Base-by-base conservation (phyloP, 495 filamentous ascomycete species). In the Penicillium paxilli region DNA sequence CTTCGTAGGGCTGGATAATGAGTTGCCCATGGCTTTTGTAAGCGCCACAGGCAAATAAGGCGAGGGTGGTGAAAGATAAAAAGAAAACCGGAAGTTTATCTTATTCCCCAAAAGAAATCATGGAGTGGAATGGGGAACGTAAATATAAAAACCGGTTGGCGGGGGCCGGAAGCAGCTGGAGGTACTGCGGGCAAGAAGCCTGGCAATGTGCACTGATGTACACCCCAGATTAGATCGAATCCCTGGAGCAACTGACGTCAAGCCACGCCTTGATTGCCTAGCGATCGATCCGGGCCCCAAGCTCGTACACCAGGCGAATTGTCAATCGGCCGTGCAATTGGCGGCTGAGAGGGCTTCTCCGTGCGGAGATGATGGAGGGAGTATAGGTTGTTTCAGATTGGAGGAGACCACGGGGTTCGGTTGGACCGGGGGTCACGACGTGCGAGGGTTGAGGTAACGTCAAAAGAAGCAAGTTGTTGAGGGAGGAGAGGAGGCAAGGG, bases 1-100 rank as follows among this genome's bases (percentile, higher is more conserved):
- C 65, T 63, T 71, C 37, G 59, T 66, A 55, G 55, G 57, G 17
- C 58, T 66, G 23, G 75, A 78, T 51, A 70, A 64, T 41, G 58
- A 58, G 52, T 68, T 74, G 60, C 71, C 71, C 68, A 76, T 76
- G 61, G 44, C 64, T 67, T n/a, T 60, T 46, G 33, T 14, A 55
- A 28, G 22, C 44, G 37, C 48, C 52, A 44, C 45, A 30, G 32
- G 53, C 30, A n/a, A n/a, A 48, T 37, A 52, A 49, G 33, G 37
- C 44, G 51, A 46, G 42, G 50, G 6, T 37, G 14, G 26, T 11
- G 26, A 28, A n/a, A n/a, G n/a, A n/a, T 32, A 14, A 32, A 32
- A 12, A 32, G 3, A 14, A 32, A 14, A 32, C n/a, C 52, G 41
- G 26, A 49, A 54, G 41, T 51, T 53, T 51, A 42, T 60, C 55